Evolutionary conservation across 2,329 filamentous ascomycete species (phyloP).

Genomic region (Fusarium sp.): DNA sequence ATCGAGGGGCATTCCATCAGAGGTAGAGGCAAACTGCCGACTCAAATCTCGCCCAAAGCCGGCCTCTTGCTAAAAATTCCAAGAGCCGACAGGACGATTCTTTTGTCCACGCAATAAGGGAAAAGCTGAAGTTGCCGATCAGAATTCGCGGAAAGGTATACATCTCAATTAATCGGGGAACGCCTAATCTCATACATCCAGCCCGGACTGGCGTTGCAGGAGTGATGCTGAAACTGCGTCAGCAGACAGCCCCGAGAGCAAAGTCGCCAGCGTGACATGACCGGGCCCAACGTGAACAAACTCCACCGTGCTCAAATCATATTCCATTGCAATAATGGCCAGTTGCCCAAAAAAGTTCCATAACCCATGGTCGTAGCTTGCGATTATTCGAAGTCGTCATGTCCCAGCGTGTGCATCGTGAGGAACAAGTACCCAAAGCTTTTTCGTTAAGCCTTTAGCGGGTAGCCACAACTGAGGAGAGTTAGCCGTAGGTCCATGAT

Average conservation of each 20-base stretch:
- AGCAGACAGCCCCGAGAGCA: constrained; percentile 29
- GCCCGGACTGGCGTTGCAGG: constrained; percentile 40
- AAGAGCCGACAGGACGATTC: neutral
- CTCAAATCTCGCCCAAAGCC: neutral
- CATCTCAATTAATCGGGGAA: constrained; percentile 60
- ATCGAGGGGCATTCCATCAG: neutral
- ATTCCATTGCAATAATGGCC: constrained; percentile 47
- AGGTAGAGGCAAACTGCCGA: neutral
- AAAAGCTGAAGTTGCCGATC: neutral
- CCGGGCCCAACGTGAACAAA: constrained; percentile 49
- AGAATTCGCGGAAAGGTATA: constrained; percentile 40
- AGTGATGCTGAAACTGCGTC: constrained; percentile 33
- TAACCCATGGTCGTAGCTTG: constrained; percentile 46
- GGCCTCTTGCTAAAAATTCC: neutral
- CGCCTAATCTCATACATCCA: constrained; percentile 59
- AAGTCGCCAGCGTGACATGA: constrained; percentile 44
- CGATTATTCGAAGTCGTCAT: constrained; percentile 44
- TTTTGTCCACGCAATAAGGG: neutral
- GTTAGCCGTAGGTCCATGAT: constrained; percentile 16
- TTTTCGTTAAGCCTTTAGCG: constrained; percentile 43
- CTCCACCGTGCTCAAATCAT: constrained; percentile 51
- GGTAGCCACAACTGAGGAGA: constrained; percentile 51
- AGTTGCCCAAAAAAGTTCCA: constrained; percentile 47
- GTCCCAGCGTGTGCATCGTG: constrained; percentile 39
- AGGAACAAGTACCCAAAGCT: constrained; percentile 44